These are phyloP conservation scores for Echeveria elegans DNA, from an alignment of 164 flowering plant genomes.

Conservation along the genomic window DNA sequence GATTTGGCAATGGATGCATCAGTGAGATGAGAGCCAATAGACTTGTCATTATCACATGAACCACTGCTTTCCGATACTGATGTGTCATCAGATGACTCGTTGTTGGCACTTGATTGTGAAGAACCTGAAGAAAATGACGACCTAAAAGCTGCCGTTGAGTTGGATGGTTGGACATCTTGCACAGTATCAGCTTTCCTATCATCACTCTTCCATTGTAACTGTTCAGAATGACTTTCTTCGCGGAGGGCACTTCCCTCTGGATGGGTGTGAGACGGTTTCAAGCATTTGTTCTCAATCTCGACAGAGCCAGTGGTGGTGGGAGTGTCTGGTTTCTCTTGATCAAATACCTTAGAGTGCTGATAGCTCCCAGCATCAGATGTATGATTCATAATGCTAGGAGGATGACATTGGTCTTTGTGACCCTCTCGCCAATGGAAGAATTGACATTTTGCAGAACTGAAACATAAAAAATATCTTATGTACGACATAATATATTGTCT, in stretches of 20 bases:
- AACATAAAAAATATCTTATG: background rate
- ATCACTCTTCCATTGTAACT: conserved; percentile 10
- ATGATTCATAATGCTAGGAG: conserved; percentile 8
- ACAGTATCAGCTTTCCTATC: conserved; percentile 14
- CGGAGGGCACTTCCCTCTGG: conserved; percentile 5
- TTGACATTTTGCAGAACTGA: conserved; percentile 23
- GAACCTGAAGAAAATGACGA: conserved; percentile 22
- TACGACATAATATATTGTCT: background rate
- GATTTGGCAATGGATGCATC: conserved; percentile 15
- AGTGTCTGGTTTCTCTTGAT: conserved; percentile 11
- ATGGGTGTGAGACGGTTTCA: conserved; percentile 4
- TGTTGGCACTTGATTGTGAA: conserved; percentile 9
- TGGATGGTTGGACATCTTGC: conserved; percentile 15
- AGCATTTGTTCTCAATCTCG: conserved; percentile 12
- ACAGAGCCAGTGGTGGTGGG: background rate
- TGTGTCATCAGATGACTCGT: conserved; percentile 29
- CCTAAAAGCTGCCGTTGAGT: conserved; percentile 16
- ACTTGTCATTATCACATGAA: conserved; percentile 18
- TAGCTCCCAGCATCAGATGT: conserved; percentile 3
- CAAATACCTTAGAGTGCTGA: conserved; percentile 10
- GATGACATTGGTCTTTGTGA: conserved; percentile 17
- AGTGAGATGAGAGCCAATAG: conserved; percentile 16
- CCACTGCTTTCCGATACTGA: conserved; percentile 22
- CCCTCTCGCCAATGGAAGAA: conserved; percentile 21
- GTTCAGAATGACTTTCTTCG: background rate